Percentiles rank a stretch among this genome's conserved stretches.
These are phyloP conservation scores for Tricholoma sp. DNA, from an alignment of 768 basidiomycete genomes.

Conservation along the genomic window DNA sequence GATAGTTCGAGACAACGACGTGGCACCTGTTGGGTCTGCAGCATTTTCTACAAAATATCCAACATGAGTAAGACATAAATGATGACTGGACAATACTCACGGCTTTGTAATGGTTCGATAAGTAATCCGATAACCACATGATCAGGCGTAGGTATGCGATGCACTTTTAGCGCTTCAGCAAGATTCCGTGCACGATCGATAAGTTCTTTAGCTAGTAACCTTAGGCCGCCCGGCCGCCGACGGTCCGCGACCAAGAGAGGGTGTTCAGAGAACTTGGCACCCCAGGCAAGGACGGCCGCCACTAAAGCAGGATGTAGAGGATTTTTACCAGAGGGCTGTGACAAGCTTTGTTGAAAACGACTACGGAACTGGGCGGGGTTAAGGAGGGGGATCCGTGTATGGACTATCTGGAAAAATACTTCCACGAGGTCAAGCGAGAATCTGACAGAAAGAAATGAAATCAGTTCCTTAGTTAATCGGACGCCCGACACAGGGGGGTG, in stretches of 20 bases:
- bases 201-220: conserved; percentile 70
- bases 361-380: conserved; percentile 78
- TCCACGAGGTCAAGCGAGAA: conserved; percentile 92
- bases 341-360: conserved; percentile 48
- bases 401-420: conserved; percentile 91
- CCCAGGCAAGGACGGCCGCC: conserved; percentile 87
- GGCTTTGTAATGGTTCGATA: conserved; percentile 81
- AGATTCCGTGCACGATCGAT: conserved; percentile 81
- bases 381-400: conserved; percentile 82
- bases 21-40: conserved; percentile 62
- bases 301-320: conserved; percentile 68
- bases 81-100: conserved; percentile 47
- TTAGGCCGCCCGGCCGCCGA: conserved; percentile 62
- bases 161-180: conserved; percentile 83
- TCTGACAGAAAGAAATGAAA: conserved; percentile 36
- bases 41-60: conserved; percentile 52
- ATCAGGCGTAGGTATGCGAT: conserved; percentile 72
- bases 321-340: conserved; percentile 30
- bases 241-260: conserved; percentile 78
- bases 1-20: conserved; percentile 5
- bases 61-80: conserved; percentile 8
- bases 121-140: conserved; percentile 79
- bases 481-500: conserved; percentile 6
- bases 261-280: conserved; percentile 91
- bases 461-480: conserved; percentile 10